Conservation (phyloP, 208 protist genomes). For the Angomonas deanei region DNA sequence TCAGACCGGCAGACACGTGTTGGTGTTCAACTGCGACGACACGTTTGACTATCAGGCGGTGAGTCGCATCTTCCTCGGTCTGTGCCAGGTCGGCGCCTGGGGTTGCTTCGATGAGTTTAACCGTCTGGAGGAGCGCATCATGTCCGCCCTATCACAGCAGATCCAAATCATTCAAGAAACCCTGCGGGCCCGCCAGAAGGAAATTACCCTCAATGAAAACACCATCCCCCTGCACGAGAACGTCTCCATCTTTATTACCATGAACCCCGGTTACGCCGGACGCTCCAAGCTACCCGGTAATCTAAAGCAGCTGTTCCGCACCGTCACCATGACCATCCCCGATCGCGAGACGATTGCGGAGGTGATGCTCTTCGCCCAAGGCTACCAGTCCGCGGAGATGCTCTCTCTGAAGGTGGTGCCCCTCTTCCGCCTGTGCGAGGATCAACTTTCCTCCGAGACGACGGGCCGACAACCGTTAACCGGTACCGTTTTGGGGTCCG, state of each 20-base stretch:
- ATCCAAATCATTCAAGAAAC: slow-evolving; percentile 98
- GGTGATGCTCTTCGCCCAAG: slow-evolving; percentile 99
- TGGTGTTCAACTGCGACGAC: slow-evolving; percentile 99
- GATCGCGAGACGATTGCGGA: slow-evolving; percentile 99
- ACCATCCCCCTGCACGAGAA: slow-evolving; percentile 86
- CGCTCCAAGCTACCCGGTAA: slow-evolving; percentile 99
- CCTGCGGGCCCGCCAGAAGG: slow-evolving; percentile 38
- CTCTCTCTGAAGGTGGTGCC: slow-evolving; percentile 98
- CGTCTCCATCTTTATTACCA: slow-evolving; percentile 99
- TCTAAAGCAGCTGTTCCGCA: slow-evolving; percentile 99
- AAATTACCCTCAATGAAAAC: slow-evolving; percentile 92
- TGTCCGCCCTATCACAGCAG: slow-evolving; percentile 99
- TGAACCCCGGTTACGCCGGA: slow-evolving; percentile 99
- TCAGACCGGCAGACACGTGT: slow-evolving; percentile 96
- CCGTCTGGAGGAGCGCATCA: slow-evolving; percentile 97
- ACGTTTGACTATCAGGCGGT: slow-evolving; percentile 98
- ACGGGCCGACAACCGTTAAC: too few relatives aligned
- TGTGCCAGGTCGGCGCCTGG: slow-evolving; percentile 99
- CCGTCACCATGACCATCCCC: slow-evolving; percentile 97
- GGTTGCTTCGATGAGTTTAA: slow-evolving; percentile 99
- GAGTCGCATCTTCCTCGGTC: slow-evolving; percentile 98
- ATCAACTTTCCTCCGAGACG: too few relatives aligned
- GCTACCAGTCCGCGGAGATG: slow-evolving; percentile 95
- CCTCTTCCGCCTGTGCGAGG: slow-evolving; percentile 97
- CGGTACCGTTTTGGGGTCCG: too few relatives aligned